These are phyloP conservation scores for Fraxinus quadrangulata DNA, from an alignment of 257 asterid genomes.

Conservation along the genomic window DNA sequence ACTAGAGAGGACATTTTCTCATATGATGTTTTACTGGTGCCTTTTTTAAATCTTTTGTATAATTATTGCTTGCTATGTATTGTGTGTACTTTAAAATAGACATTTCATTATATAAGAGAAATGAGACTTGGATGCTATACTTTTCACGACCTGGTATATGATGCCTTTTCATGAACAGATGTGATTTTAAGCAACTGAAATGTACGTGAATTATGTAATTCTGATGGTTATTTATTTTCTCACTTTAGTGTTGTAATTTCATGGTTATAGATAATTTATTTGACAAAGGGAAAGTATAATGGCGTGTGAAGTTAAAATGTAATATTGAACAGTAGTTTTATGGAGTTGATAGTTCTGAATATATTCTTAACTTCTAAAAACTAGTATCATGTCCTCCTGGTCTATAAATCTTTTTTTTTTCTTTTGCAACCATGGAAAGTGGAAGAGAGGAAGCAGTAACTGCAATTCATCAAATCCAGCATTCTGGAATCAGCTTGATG, in stretches of 20 bases:
- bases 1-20: background rate
- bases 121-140: background rate
- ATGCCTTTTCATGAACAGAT: background rate
- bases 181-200: background rate
- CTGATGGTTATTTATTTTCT: background rate
- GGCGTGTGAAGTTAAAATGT: background rate
- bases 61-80: background rate
- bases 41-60: background rate
- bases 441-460: constrained; percentile 47
- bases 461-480: constrained; percentile 15
- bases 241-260: background rate
- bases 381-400: background rate
- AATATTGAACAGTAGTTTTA: background rate
- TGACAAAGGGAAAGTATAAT: background rate
- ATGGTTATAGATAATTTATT: background rate
- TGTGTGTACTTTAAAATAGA: background rate
- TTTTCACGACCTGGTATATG: background rate
- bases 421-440: constrained; percentile 66
- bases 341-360: background rate
- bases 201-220: background rate
- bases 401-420: background rate
- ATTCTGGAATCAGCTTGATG: constrained; percentile 3
- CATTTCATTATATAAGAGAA: background rate
- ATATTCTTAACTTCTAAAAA: background rate
- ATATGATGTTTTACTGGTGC: background rate